Evolutionary conservation across 2,329 filamentous ascomycete species (phyloP).

Genomic region (Catunica adiposa): DNA sequence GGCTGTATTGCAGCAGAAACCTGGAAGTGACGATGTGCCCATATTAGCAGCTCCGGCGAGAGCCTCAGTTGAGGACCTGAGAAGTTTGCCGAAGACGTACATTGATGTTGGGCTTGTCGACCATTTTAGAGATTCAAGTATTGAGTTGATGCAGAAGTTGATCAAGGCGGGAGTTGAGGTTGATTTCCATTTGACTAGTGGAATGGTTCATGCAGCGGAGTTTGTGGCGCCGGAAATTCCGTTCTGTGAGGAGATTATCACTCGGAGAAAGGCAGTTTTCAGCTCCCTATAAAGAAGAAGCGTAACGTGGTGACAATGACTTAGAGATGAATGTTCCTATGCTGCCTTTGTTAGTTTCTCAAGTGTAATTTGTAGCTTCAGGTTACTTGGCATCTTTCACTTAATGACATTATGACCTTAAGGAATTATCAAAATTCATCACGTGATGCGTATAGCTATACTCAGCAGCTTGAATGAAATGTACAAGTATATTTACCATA

Average conservation of each 20-base stretch:
- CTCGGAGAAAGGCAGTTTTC: background rate
- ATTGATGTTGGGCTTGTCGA: conserved; percentile 25
- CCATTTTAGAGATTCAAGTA: conserved; percentile 22
- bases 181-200: conserved; percentile 26
- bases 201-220: conserved; percentile 21
- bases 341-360: too few species aligned
- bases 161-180: conserved; percentile 21
- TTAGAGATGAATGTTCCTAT: too few species aligned
- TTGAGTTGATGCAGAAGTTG: conserved; percentile 21
- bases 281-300: background rate
- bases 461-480: background rate
- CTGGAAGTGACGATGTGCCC: conserved; percentile 14
- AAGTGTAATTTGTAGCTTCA: too few species aligned
- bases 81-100: conserved; percentile 23
- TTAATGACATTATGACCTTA: too few species aligned
- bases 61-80: conserved; percentile 15
- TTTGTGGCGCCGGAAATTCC: conserved; percentile 8
- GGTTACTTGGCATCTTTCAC: too few species aligned
- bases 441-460: background rate
- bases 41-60: conserved; percentile 17
- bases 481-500: background rate
- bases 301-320: too few species aligned
- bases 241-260: background rate
- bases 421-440: background rate
- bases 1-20: conserved; percentile 14